Evolutionary conservation across 192 early-diverging fungal species (phyloP).

Genomic region (Mortierella alpina): DNA sequence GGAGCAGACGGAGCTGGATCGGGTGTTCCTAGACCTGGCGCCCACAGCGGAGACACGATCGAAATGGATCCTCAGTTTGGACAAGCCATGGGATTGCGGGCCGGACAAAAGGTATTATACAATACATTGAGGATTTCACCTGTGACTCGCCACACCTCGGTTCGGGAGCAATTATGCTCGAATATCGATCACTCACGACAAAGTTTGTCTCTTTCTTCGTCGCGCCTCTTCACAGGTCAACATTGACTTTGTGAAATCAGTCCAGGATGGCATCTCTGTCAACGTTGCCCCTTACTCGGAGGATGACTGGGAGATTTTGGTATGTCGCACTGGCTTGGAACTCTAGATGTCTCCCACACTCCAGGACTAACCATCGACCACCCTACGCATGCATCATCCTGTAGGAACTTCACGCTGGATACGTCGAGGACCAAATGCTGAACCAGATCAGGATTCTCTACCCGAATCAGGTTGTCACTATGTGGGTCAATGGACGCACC

Average conservation of each 20-base stretch:
- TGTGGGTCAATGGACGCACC: slow-evolving; percentile 80
- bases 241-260: slow-evolving; percentile 68
- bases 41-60: slow-evolving; percentile 56
- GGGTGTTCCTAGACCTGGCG: slow-evolving; percentile 52
- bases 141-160: too few relatives aligned
- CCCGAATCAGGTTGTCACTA: slow-evolving; percentile 71
- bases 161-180: too few relatives aligned
- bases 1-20: slow-evolving; percentile 23
- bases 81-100: slow-evolving; percentile 68
- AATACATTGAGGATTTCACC: too few relatives aligned
- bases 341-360: background rate
- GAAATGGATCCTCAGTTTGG: slow-evolving; percentile 82
- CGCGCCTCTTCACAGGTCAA: slow-evolving; percentile 49
- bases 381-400: background rate
- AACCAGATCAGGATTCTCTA: slow-evolving; percentile 77
- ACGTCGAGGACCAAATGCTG: slow-evolving; percentile 76
- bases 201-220: too few relatives aligned
- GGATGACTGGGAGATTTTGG: slow-evolving; percentile 88
- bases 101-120: slow-evolving; percentile 65
- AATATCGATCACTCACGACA: too few relatives aligned
- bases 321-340: slow-evolving; percentile 30
- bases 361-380: too few relatives aligned
- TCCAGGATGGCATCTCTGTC: slow-evolving; percentile 67
- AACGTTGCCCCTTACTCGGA: slow-evolving; percentile 75
- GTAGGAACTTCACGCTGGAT: slow-evolving; percentile 78